Conservation (phyloP, 2,329 filamentous ascomycete genomes). For the Xylariales sp. region DNA sequence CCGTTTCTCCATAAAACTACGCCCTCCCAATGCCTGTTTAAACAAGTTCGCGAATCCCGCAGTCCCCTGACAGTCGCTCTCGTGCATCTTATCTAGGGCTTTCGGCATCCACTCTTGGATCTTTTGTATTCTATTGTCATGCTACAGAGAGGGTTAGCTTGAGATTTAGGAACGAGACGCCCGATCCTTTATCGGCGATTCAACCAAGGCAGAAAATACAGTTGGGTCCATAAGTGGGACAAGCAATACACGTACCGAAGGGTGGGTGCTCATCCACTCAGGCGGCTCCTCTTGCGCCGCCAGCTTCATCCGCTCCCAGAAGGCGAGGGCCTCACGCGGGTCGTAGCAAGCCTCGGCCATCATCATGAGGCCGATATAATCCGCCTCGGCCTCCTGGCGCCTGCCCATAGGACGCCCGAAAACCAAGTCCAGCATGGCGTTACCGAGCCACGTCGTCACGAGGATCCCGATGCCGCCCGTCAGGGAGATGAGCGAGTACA, state of each 20-base stretch:
- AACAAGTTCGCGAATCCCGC: slow-evolving; percentile 65
- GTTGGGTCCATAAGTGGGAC: background rate
- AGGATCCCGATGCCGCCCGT: slow-evolving; percentile 59
- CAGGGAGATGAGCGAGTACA: slow-evolving; percentile 62
- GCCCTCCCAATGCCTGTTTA: slow-evolving; percentile 58
- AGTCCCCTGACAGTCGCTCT: slow-evolving; percentile 66
- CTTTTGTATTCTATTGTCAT: slow-evolving; percentile 71
- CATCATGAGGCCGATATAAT: slow-evolving; percentile 84
- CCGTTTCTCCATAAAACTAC: slow-evolving; percentile 46
- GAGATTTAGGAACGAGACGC: background rate
- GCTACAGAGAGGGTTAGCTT: slow-evolving; percentile 52
- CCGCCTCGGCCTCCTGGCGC: slow-evolving; percentile 80
- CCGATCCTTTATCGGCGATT: slow-evolving; percentile 34
- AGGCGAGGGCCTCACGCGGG: slow-evolving; percentile 71
- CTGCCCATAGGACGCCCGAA: slow-evolving; percentile 75
- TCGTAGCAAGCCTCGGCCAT: slow-evolving; percentile 85
- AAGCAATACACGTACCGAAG: slow-evolving; percentile 64
- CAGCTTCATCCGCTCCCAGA: slow-evolving; percentile 76
- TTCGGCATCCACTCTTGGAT: slow-evolving; percentile 72
- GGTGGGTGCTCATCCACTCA: slow-evolving; percentile 82
- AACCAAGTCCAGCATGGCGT: slow-evolving; percentile 69
- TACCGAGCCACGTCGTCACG: slow-evolving; percentile 55
- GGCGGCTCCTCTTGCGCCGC: slow-evolving; percentile 63
- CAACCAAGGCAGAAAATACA: background rate
- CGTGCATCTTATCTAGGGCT: slow-evolving; percentile 64